Evolutionary conservation across 2,329 filamentous ascomycete species (phyloP).

Genomic region (Aspergillus intermedius): DNA sequence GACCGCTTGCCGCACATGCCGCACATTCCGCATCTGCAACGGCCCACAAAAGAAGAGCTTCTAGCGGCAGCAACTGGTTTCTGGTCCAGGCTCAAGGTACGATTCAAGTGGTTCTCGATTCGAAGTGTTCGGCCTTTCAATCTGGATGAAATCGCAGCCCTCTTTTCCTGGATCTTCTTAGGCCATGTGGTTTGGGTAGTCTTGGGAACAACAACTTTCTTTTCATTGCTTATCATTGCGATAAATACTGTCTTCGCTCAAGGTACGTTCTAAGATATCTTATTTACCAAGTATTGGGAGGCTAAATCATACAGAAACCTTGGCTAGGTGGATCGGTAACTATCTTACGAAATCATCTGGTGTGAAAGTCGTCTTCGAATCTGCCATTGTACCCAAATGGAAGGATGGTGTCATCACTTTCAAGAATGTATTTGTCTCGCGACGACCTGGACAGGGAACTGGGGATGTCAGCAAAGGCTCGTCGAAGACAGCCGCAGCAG

Average conservation of each 20-base stretch:
- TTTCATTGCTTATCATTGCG: constrained; percentile 80
- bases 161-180: constrained; percentile 89
- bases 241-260: constrained; percentile 97
- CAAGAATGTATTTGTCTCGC: constrained; percentile 91
- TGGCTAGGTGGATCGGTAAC: constrained; percentile 89
- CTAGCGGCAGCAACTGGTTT: constrained; percentile 87
- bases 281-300: not conserved
- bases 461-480: constrained; percentile 91
- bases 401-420: constrained; percentile 91
- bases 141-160: constrained; percentile 89
- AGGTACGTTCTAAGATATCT: constrained; percentile 46
- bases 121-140: constrained; percentile 91
- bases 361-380: constrained; percentile 91
- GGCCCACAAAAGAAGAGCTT: constrained; percentile 88
- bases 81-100: constrained; percentile 79
- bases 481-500: constrained; percentile 73
- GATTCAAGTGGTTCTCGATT: constrained; percentile 98
- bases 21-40: constrained; percentile 68
- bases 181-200: constrained; percentile 93
- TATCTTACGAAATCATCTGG: constrained; percentile 92
- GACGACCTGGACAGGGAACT: constrained; percentile 72
- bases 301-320: constrained; percentile 58
- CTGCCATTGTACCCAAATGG: constrained; percentile 95
- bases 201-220: constrained; percentile 95
- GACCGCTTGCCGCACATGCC: constrained; percentile 63